phyloP scores from a whole-genome alignment of 352 stramenopile species.

The Discostella stelligera region DNA sequence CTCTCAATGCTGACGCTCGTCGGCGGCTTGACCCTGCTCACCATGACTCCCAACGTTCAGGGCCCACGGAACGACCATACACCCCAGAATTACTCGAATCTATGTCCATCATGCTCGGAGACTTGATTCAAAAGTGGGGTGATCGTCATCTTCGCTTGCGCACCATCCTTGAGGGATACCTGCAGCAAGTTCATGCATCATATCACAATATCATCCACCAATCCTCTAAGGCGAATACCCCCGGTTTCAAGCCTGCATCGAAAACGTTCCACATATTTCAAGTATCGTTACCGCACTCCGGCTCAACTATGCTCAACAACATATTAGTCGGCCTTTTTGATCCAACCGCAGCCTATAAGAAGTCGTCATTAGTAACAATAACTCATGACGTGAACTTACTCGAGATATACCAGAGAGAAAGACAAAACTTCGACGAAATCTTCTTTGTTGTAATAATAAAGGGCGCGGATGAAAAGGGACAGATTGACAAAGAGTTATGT shows the following conservation, averaged over 20 bases:
- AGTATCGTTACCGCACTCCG: conserved; percentile 19
- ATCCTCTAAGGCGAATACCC: neutral
- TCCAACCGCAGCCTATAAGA: conserved; percentile 35
- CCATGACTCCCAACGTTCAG: conserved; percentile 49
- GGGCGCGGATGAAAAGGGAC: conserved; percentile 17
- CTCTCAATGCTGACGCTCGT: conserved; percentile 3
- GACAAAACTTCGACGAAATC: conserved; percentile 46
- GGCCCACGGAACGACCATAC: conserved; percentile 48
- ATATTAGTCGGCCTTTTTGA: conserved; percentile 35
- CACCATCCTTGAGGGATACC: conserved; percentile 38
- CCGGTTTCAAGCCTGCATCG: neutral
- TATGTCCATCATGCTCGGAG: conserved; percentile 51
- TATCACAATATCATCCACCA: conserved; percentile 13
- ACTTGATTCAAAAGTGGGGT: conserved; percentile 48
- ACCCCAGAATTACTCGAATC: conserved; percentile 35
- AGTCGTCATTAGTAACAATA: conserved; percentile 35
- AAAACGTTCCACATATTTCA: conserved; percentile 48
- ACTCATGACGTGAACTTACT: conserved; percentile 41
- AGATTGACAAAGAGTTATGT: conserved; percentile 23
- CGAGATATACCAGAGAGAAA: conserved; percentile 46
- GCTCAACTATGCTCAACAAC: conserved; percentile 28
- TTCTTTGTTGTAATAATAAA: conserved; percentile 44
- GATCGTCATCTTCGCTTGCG: conserved; percentile 33
- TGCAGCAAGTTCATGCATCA: conserved; percentile 35
- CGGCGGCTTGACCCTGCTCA: conserved; percentile 46